A percentile compares a stretch with the other conserved stretches of the same genome.
Evolutionary conservation across 352 stramenopile species (phyloP).

Genomic region (Pythium utonaiense): DNA sequence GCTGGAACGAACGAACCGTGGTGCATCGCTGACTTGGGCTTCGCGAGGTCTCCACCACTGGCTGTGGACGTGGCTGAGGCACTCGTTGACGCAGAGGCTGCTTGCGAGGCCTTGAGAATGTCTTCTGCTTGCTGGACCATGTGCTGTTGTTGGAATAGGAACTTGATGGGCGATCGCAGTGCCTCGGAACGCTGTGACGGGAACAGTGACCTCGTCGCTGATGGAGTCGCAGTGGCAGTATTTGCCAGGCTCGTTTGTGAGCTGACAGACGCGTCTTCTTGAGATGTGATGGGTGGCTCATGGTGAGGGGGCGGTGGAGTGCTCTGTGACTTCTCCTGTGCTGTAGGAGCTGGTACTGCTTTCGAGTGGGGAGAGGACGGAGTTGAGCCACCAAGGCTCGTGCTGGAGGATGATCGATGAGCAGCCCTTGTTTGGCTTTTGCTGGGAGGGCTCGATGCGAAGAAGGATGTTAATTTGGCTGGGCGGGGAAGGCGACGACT

Average conservation of each 20-base stretch:
- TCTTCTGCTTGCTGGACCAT: slow-evolving; percentile 20
- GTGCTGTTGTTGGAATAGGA: slow-evolving; percentile 22
- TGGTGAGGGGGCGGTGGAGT: too few relatives aligned
- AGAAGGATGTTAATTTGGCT: slow-evolving; percentile 76
- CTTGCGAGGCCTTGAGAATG: slow-evolving; percentile 12
- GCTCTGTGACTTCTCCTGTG: too few relatives aligned
- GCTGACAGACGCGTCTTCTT: not conserved
- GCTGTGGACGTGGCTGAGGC: not conserved
- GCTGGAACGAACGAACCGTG: slow-evolving; percentile 35
- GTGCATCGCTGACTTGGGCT: too few relatives aligned
- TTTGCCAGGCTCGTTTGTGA: not conserved
- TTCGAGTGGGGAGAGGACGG: too few relatives aligned
- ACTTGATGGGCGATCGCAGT: slow-evolving; percentile 20
- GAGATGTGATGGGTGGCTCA: not conserved
- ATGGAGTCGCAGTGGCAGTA: not conserved
- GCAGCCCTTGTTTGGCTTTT: not conserved
- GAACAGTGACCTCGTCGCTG: slow-evolving; percentile 16
- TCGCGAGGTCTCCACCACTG: not conserved
- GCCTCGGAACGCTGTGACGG: slow-evolving; percentile 20
- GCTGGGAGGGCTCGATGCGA: slow-evolving; percentile 20
- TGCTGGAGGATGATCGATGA: not conserved
- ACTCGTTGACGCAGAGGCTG: not conserved
- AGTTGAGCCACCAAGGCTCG: too few relatives aligned
- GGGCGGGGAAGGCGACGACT: not conserved
- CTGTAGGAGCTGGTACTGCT: too few relatives aligned